phyloP scores from a whole-genome alignment of 805 yeast genomes.

The Sugiyamaella floridensis region DNA sequence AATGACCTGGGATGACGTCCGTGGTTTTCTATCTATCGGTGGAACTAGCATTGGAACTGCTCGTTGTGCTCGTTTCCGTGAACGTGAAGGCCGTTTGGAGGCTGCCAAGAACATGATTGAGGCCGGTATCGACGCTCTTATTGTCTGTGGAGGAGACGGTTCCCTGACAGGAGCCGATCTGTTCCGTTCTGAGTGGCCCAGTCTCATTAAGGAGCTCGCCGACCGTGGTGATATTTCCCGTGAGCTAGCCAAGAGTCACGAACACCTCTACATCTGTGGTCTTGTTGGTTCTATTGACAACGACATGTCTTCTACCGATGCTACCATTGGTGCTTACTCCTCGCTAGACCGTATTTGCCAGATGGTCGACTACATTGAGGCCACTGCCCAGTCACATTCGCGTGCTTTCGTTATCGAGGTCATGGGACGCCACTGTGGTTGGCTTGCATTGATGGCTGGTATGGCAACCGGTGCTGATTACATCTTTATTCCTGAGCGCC shows the following conservation, averaged over 20 bases:
- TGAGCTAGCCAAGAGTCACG: slow-evolving; percentile 54
- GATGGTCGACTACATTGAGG: slow-evolving; percentile 93
- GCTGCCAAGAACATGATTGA: slow-evolving; percentile 81
- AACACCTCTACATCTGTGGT: slow-evolving; percentile 80
- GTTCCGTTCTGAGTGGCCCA: slow-evolving; percentile 93
- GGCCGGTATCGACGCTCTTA: slow-evolving; percentile 87
- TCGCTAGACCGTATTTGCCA: slow-evolving; percentile 89
- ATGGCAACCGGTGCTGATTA: slow-evolving; percentile 94
- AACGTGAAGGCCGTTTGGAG: slow-evolving; percentile 72
- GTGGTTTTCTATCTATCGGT: slow-evolving; percentile 88
- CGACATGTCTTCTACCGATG: slow-evolving; percentile 95
- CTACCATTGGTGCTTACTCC: slow-evolving; percentile 94
- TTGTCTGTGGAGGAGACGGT: slow-evolving; percentile 99
- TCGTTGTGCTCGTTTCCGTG: slow-evolving; percentile 76
- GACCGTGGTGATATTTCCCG: slow-evolving; percentile 48
- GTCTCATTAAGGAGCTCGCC: slow-evolving; percentile 66
- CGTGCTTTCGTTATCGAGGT: slow-evolving; percentile 97
- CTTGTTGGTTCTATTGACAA: slow-evolving; percentile 96
- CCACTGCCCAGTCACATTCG: slow-evolving; percentile 94
- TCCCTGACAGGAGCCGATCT: slow-evolving; percentile 96
- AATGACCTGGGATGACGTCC: slow-evolving; percentile 89
- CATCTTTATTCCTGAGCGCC: slow-evolving; percentile 90
- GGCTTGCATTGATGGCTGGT: slow-evolving; percentile 98
- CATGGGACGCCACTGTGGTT: slow-evolving; percentile 99
- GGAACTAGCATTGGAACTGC: slow-evolving; percentile 98